phyloP scores from a whole-genome alignment of 768 basidiomycete genomes.

The Strobilomyces dryophilus region DNA sequence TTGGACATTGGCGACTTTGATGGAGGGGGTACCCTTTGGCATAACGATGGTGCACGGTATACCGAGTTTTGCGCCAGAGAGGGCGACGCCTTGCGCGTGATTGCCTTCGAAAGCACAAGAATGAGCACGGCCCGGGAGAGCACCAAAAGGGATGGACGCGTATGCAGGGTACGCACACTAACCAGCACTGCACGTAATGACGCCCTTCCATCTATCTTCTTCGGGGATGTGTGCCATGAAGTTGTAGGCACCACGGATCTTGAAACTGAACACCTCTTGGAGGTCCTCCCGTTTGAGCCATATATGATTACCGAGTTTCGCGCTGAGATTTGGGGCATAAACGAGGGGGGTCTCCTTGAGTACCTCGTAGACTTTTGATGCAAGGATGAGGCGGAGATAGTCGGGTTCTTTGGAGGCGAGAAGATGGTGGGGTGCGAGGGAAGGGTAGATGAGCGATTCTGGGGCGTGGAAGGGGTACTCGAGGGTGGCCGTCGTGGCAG shows the following conservation, averaged over 20 bases:
- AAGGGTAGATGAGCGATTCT: conserved; percentile 59
- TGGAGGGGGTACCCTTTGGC: conserved; percentile 91
- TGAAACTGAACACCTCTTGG: conserved; percentile 98
- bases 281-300: conserved; percentile 97
- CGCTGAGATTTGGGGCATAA: conserved; percentile 78
- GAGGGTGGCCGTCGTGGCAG: conserved; percentile 44
- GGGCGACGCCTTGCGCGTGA: conserved; percentile 96
- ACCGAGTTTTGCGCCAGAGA: conserved; percentile 82
- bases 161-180: conserved; percentile 51
- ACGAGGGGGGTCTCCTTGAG: conserved; percentile 89
- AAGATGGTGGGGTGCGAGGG: conserved; percentile 61
- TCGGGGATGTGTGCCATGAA: conserved; percentile 88
- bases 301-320: conserved; percentile 87
- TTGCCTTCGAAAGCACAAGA: conserved; percentile 58
- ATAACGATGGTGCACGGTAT: conserved; percentile 99
- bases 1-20: conserved; percentile 95
- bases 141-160: conserved; percentile 2
- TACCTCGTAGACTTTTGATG: conserved; percentile 88
- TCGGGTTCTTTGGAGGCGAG: conserved; percentile 71
- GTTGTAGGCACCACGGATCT: conserved; percentile 97
- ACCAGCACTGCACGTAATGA: conserved; percentile 98
- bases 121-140: neutral
- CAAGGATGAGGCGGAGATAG: conserved; percentile 84
- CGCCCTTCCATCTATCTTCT: conserved; percentile 95
- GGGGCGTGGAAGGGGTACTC: conserved; percentile 72